Evolutionary conservation across 2,329 filamentous ascomycete species (phyloP).

Genomic region (Alternaria solani): DNA sequence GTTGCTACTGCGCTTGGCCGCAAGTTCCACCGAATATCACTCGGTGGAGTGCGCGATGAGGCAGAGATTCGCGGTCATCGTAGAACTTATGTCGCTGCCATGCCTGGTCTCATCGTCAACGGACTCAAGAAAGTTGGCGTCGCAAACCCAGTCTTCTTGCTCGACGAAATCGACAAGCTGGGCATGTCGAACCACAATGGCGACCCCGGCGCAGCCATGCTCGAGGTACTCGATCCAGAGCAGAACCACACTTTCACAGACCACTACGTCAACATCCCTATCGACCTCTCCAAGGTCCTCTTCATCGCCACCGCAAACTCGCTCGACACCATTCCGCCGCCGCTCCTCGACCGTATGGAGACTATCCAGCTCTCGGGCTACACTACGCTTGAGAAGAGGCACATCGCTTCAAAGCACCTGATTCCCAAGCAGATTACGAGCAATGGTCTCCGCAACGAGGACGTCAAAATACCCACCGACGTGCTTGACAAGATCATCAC

Average conservation of each 20-base stretch:
- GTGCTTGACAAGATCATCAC: slow-evolving; percentile 96
- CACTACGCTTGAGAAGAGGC: slow-evolving; percentile 94
- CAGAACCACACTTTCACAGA: slow-evolving; percentile 96
- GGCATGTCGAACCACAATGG: slow-evolving; percentile 91
- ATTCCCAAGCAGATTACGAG: slow-evolving; percentile 93
- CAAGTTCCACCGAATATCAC: slow-evolving; percentile 96
- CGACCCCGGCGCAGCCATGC: slow-evolving; percentile 95
- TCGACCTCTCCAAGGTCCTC: slow-evolving; percentile 93
- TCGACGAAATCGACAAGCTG: slow-evolving; percentile 98
- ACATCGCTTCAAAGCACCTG: slow-evolving; percentile 92
- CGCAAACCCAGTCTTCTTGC: slow-evolving; percentile 90
- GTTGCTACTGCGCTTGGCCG: slow-evolving; percentile 90
- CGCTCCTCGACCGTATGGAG: slow-evolving; percentile 95
- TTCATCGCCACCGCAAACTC: slow-evolving; percentile 98
- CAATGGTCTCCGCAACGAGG: slow-evolving; percentile 80
- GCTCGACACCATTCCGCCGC: slow-evolving; percentile 92
- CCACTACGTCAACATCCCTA: slow-evolving; percentile 94
- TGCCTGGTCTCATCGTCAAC: slow-evolving; percentile 94
- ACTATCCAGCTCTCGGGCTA: slow-evolving; percentile 93
- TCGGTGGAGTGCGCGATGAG: slow-evolving; percentile 94
- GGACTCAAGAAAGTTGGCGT: slow-evolving; percentile 95
- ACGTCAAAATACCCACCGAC: slow-evolving; percentile 79
- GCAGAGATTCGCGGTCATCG: slow-evolving; percentile 96
- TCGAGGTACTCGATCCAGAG: slow-evolving; percentile 96
- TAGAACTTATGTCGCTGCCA: slow-evolving; percentile 96